A percentile compares a stretch with the other conserved stretches of the same genome.
phyloP scores from a whole-genome alignment of 768 basidiomycete genomes.

The Lepiota subincarnata region DNA sequence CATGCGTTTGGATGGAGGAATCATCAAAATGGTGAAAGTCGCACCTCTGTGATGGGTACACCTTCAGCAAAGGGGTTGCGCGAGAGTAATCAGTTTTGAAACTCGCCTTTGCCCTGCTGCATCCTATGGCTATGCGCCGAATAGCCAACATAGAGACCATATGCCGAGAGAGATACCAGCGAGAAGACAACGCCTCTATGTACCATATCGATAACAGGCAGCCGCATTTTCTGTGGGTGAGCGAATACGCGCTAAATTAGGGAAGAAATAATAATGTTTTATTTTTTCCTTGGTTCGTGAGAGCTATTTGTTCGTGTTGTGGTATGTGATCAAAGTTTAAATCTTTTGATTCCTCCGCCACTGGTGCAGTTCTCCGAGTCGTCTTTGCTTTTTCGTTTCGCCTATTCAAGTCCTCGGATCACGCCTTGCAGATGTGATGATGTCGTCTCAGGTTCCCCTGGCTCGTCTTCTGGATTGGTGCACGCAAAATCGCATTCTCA shows the following conservation, averaged over 20 bases:
- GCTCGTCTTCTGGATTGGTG: constrained; percentile 46
- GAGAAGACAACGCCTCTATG: constrained; percentile 55
- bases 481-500: constrained; percentile 34
- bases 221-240: neutral
- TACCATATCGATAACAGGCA: constrained; percentile 37
- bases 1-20: constrained; percentile 6
- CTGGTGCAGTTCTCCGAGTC: too few species aligned
- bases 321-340: too few species aligned
- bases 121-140: constrained; percentile 52
- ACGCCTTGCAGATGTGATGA: neutral
- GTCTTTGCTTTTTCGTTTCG: too few species aligned
- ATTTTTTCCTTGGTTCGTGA: too few species aligned
- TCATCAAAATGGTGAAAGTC: constrained; percentile 10
- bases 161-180: constrained; percentile 47
- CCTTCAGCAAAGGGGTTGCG: constrained; percentile 8
- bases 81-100: neutral
- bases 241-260: too few species aligned
- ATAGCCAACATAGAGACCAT: constrained; percentile 50
- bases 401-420: too few species aligned
- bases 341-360: too few species aligned
- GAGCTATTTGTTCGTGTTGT: too few species aligned
- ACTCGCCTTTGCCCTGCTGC: constrained; percentile 52
- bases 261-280: too few species aligned
- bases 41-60: constrained; percentile 26
- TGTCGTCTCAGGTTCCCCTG: neutral